Conservation (phyloP, 805 yeast genomes). For the Yamadazyma paraphyllophila region DNA sequence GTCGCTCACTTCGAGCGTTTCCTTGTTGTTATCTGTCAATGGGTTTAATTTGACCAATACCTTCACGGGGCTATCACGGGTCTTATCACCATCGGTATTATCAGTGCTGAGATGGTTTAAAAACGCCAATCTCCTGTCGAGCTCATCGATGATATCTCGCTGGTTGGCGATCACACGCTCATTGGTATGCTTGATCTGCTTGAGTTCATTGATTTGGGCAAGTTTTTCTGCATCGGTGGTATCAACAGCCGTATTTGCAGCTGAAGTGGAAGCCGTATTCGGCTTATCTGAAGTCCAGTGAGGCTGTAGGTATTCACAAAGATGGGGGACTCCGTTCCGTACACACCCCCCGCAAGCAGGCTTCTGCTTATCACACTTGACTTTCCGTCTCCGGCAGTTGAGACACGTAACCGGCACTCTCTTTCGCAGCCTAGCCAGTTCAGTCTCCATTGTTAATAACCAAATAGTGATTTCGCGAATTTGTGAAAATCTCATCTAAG, state of each 20-base stretch:
- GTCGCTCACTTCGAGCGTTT: constrained; percentile 4
- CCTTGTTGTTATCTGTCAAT: constrained; percentile 2
- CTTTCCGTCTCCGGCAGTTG: constrained; percentile 41
- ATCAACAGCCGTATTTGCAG: neutral
- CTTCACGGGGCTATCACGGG: constrained; percentile 3
- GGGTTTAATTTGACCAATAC: constrained; percentile 11
- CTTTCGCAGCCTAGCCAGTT: constrained; percentile 22
- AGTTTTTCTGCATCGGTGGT: neutral
- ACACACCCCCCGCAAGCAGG: constrained; percentile 44
- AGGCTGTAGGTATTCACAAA: constrained; percentile 42
- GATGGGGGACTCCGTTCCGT: constrained; percentile 38
- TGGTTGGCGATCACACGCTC: constrained; percentile 26
- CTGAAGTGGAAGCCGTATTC: neutral
- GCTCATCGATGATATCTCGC: constrained; percentile 30
- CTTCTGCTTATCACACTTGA: constrained; percentile 40
- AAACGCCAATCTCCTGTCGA: constrained; percentile 26
- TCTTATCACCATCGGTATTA: neutral
- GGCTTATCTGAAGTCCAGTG: constrained; percentile 25
- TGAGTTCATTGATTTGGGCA: constrained; percentile 17
- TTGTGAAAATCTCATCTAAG: neutral
- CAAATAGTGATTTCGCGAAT: constrained; percentile 30
- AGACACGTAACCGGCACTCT: constrained; percentile 42
- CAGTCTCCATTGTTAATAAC: neutral
- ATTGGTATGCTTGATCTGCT: constrained; percentile 15
- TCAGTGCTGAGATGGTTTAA: constrained; percentile 16